Evolutionary conservation across 331 rosid genomes (phyloP).

Genomic region (Quercus lobata): DNA sequence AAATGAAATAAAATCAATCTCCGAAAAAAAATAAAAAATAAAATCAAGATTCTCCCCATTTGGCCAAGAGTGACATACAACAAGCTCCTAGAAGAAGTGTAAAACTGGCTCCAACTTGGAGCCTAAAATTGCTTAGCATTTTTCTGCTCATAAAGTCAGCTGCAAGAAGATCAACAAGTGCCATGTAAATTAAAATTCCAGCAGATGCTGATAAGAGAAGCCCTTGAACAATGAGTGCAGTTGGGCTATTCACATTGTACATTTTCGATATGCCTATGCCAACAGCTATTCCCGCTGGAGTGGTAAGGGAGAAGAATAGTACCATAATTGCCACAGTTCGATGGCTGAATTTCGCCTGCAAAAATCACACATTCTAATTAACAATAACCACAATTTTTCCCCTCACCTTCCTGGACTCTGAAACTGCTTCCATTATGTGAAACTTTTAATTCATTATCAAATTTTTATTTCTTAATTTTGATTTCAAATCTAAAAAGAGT

Average conservation of each 20-base stretch:
- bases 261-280: conserved; percentile 61
- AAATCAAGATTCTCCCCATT: conserved; percentile 28
- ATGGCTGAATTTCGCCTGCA: conserved; percentile 38
- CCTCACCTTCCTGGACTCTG: too few species aligned
- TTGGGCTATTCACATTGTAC: conserved; percentile 41
- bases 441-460: not conserved
- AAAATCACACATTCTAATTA: too few species aligned
- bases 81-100: conserved; percentile 59
- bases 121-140: conserved; percentile 49
- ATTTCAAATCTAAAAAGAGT: not conserved
- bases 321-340: conserved; percentile 38
- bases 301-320: conserved; percentile 46
- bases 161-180: conserved; percentile 79
- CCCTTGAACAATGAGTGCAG: conserved; percentile 57
- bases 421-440: not conserved
- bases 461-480: not conserved
- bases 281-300: conserved; percentile 61
- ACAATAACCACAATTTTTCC: too few species aligned
- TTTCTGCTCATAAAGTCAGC: conserved; percentile 64
- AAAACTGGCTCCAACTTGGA: conserved; percentile 60
- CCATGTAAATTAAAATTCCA: conserved; percentile 71
- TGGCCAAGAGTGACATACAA: conserved; percentile 64
- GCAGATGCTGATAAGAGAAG: conserved; percentile 65
- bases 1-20: not conserved
- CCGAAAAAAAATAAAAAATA: not conserved